phyloP scores from a whole-genome alignment of 2,329 filamentous ascomycete genomes.

The Aspergillus ustus region DNA sequence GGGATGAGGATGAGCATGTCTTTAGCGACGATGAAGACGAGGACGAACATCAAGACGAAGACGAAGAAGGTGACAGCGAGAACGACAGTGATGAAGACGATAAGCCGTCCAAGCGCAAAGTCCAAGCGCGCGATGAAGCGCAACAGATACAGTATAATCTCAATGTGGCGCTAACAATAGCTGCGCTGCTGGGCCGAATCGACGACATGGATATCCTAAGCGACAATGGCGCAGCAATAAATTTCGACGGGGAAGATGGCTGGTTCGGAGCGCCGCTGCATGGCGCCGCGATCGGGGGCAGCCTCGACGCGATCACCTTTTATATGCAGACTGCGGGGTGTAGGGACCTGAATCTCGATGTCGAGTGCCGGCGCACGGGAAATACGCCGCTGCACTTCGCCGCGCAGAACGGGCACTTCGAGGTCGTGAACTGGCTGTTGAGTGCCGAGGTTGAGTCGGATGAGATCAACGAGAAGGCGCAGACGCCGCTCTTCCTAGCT shows the following conservation, averaged over 20 bases:
- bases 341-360: background rate
- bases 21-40: background rate
- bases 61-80: too few species aligned
- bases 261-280: background rate
- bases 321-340: background rate
- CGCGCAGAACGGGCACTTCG: background rate
- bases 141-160: too few species aligned
- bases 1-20: background rate
- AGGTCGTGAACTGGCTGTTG: background rate
- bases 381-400: slow-evolving; percentile 1
- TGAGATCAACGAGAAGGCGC: background rate
- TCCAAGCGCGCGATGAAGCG: background rate
- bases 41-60: too few species aligned
- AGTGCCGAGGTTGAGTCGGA: background rate
- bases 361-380: background rate
- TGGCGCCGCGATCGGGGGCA: slow-evolving; percentile 3
- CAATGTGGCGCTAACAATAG: background rate
- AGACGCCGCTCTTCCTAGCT: slow-evolving; percentile 3
- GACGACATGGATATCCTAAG: slow-evolving; percentile 1
- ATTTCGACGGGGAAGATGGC: background rate
- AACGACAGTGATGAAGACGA: background rate
- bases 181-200: background rate
- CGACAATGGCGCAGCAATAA: background rate
- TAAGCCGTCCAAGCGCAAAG: background rate
- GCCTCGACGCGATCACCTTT: background rate